A percentile compares a stretch with the other conserved stretches of the same genome.
These are phyloP conservation scores for Ramaria rubella DNA, from an alignment of 768 basidiomycete species.

Conservation along the genomic window DNA sequence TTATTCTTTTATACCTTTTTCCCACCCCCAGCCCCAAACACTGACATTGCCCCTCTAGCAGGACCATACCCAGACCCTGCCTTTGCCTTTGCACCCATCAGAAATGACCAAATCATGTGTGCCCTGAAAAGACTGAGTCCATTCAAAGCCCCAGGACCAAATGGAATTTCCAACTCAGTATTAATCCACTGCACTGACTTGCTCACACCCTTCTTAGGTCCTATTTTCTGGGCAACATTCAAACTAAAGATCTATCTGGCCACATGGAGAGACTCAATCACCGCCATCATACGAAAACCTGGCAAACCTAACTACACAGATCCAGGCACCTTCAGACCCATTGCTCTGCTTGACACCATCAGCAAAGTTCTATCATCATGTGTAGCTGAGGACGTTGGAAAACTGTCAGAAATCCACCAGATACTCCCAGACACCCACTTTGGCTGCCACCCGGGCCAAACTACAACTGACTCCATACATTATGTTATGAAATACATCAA, in stretches of 20 bases:
- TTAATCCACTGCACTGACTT: neutral
- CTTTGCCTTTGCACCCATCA: slow-evolving; percentile 2
- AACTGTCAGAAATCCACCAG: slow-evolving; percentile 23
- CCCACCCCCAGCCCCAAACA: too few relatives aligned
- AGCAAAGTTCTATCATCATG: slow-evolving; percentile 24
- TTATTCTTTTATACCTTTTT: too few relatives aligned
- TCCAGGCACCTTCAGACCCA: slow-evolving; percentile 43
- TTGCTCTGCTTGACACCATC: slow-evolving; percentile 10
- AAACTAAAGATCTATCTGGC: neutral
- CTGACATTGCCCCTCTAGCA: too few relatives aligned
- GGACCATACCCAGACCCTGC: slow-evolving; percentile 18
- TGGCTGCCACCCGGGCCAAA: slow-evolving; percentile 32
- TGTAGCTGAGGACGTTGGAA: slow-evolving; percentile 20
- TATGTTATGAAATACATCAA: slow-evolving; percentile 29
- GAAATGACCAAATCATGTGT: slow-evolving; percentile 4
- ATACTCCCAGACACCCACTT: slow-evolving; percentile 34
- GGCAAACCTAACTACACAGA: slow-evolving; percentile 6
- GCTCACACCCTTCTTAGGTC: neutral
- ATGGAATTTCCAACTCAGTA: slow-evolving; percentile 3
- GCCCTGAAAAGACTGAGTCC: slow-evolving; percentile 19
- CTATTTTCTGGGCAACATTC: neutral
- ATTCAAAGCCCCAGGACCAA: slow-evolving; percentile 17
- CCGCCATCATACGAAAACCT: neutral
- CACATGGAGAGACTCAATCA: neutral
- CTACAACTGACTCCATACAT: slow-evolving; percentile 32